Evolutionary conservation across 306 rosid species (phyloP), one percentile per base, ranked within the genome.

Genomic region (Dryas octopetala): DNA sequence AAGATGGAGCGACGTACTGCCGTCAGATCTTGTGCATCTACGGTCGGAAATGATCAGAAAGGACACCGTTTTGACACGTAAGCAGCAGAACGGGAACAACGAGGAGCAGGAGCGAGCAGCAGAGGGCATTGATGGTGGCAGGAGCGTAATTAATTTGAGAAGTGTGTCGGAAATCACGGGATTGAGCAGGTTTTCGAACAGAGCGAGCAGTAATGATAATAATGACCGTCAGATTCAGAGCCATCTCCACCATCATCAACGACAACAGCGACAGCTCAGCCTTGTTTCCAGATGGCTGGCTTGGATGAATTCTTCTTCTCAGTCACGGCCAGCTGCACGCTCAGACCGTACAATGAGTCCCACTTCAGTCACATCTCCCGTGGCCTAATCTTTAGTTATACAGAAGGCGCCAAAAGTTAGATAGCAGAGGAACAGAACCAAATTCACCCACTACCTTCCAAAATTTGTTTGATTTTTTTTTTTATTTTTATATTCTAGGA

Each of bases 101-200:
- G 23, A 82, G 87, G 54, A 78, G 84, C n/a, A 84, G 6, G 54
- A 5, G 76, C 65, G 68, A 72, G 60, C 65, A 62, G 70, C 55
- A 62, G 80, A 59, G 79, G 45, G 52, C 53, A 65, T 52, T 6
- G 67, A 46, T 40, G 78, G 62, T 61, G 87, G 87, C 79, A 89
- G 87, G 7, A 63, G 77, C 26, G 83, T 76, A 85, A 85, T 88
- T 49, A 90, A 83, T 63, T 70, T 69, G 74, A 85, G 95, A 82
- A 91, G 96, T 70, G 87, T 84, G 90, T 95, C 97, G 73, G 97
- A 95, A 73, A 85, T 90, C 82, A 90, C 93, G 74, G 95, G 90
- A 44, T n/a, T 90, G 51, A 88, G 85, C 79, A 87, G 98, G 86
- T 82, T 83, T 45, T 54, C 41, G 49, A 78, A 55, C 81, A 74